Base-by-base conservation (phyloP, 108 stramenopile species). In the Fragilaria crotonensis region DNA sequence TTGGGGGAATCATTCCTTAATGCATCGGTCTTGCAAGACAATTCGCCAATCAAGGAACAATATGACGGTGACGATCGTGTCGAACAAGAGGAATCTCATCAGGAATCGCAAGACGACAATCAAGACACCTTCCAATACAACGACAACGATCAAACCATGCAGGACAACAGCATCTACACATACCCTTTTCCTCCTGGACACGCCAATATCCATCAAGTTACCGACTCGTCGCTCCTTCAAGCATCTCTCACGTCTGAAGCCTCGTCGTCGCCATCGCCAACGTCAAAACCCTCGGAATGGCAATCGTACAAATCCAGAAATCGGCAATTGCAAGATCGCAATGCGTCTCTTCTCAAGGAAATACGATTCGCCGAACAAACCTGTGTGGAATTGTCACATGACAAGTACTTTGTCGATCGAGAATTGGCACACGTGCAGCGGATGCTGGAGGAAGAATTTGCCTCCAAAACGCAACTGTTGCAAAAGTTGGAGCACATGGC, bases 361-460 rank as follows among this genome's bases (percentile, higher is more conserved):
- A 84, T 91, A 18, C 71, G 86, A 2, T 91, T 91, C 60, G 86
- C 86, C 2, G 90, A 88, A 66, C 83, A 87, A 61, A 88, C 90
- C 9, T 91, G 90, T 63, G 83, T 91, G 9, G 90, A 87, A 58
- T 64, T 91, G 9, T 73, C 66, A 27, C 55, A 52, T 29, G 72
- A 76, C 4, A 46, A 48, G 11, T 7, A 41, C 36, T 41, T 19
- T 19, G 5, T 50, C 5, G 22, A 50, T 18, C 49, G 23, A 50
- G 49, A 50, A 9, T 19, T 50, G 20, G 7, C 5, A 19, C 49
- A 50, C 20, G 20, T 25, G 7, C 22, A 50, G 49, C 7, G 23
- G 17, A 7, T 50, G 7, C 20, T 50, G n/a, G 49, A 25, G 36
- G 36, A 41, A n/a, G 49, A 50, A 21, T 50, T 19, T 19, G 5